Evolutionary conservation across 371 early-diverging fungal species (phyloP).

Genomic region (Mortierella sp.): DNA sequence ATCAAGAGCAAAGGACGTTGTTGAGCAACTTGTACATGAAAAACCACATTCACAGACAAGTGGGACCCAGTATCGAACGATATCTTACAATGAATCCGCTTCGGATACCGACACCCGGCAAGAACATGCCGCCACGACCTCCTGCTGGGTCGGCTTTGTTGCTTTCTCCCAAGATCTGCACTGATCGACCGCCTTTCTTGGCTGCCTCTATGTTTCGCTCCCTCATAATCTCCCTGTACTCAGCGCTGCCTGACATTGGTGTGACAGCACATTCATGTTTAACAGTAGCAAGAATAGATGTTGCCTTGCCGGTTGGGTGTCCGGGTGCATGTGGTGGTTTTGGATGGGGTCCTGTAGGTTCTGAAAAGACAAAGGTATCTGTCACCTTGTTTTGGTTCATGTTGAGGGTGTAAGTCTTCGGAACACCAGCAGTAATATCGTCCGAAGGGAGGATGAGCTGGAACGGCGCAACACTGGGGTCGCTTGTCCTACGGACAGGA

Average conservation of each 20-base stretch:
- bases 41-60: not conserved
- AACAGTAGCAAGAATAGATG: constrained; percentile 76
- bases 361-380: constrained; percentile 84
- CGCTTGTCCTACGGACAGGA: constrained; percentile 46
- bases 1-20: too few relatives aligned
- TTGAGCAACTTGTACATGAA: constrained; percentile 1
- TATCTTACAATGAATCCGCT: constrained; percentile 68
- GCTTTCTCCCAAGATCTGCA: constrained; percentile 62
- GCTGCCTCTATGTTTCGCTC: constrained; percentile 70
- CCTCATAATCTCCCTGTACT: constrained; percentile 84
- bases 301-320: constrained; percentile 53
- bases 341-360: constrained; percentile 62
- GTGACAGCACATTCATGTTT: constrained; percentile 86
- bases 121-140: constrained; percentile 66
- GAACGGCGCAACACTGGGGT: constrained; percentile 55
- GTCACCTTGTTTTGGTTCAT: constrained; percentile 73
- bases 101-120: constrained; percentile 59
- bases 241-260: constrained; percentile 63
- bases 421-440: constrained; percentile 64
- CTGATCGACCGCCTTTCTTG: constrained; percentile 62
- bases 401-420: constrained; percentile 81
- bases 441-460: constrained; percentile 74
- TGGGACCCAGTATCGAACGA: too few relatives aligned
- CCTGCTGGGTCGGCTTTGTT: constrained; percentile 69
- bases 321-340: constrained; percentile 52